phyloP scores from a whole-genome alignment of 2,329 filamentous ascomycete species.

The Cladophialophora psammophila region DNA sequence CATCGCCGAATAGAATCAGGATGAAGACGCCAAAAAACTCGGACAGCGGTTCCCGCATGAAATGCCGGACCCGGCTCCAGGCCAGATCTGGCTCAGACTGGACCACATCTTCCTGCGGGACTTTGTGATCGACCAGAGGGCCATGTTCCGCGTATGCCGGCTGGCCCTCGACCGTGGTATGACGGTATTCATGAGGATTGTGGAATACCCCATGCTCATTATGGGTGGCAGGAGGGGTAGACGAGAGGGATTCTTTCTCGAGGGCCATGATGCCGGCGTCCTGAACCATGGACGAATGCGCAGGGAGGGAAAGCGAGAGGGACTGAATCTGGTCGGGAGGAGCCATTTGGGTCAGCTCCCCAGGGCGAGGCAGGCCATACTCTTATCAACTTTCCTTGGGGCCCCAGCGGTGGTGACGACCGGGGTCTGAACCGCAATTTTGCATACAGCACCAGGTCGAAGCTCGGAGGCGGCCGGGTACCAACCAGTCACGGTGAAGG shows the following conservation, averaged over 20 bases:
- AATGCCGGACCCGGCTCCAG: conserved; percentile 63
- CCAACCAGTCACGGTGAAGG: conserved; percentile 23
- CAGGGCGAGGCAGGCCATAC: conserved; percentile 11
- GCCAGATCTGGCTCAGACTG: conserved; percentile 44
- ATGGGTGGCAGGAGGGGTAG: conserved; percentile 33
- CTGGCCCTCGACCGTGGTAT: conserved; percentile 32
- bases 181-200: conserved; percentile 27
- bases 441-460: conserved; percentile 13
- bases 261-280: conserved; percentile 30
- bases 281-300: conserved; percentile 5
- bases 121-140: conserved; percentile 44
- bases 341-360: conserved; percentile 22
- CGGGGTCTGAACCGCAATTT: conserved; percentile 2
- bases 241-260: conserved; percentile 33
- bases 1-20: conserved; percentile 73
- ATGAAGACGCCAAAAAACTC: conserved; percentile 75
- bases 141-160: conserved; percentile 43
- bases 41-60: conserved; percentile 66
- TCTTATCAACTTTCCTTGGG: conserved; percentile 24
- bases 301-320: conserved; percentile 1
- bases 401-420: conserved; percentile 3
- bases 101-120: conserved; percentile 42
- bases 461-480: conserved; percentile 27
- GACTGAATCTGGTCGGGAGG: conserved; percentile 19
- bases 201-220: conserved; percentile 27